Conservation (phyloP, 2,329 filamentous ascomycete genomes). For the Xylariomycetidae sp. region DNA sequence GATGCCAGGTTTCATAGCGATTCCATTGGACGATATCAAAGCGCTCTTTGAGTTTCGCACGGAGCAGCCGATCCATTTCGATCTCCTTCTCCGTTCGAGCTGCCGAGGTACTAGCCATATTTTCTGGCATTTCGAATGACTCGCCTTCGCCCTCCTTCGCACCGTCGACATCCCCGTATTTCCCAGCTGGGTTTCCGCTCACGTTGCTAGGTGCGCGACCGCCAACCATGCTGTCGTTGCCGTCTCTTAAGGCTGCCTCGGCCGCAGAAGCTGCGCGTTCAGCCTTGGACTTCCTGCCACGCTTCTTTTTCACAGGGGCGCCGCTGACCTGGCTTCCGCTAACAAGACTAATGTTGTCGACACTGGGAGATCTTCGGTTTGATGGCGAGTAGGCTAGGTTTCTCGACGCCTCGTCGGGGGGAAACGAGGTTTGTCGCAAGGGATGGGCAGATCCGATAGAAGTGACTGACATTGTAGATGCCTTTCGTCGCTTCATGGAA, state of each 20-base stretch:
- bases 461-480: conserved; percentile 56
- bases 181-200: conserved; percentile 35
- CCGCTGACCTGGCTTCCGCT: conserved; percentile 56
- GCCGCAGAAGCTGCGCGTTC: conserved; percentile 45
- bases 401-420: conserved; percentile 49
- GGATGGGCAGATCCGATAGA: conserved; percentile 56
- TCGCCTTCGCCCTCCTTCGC: conserved; percentile 53
- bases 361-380: conserved; percentile 59
- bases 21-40: conserved; percentile 64
- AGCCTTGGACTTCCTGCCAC: conserved; percentile 56
- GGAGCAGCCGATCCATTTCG: conserved; percentile 53
- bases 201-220: conserved; percentile 41
- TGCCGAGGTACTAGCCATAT: conserved; percentile 28
- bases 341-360: conserved; percentile 56
- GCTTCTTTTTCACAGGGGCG: conserved; percentile 51
- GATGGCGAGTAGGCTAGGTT: conserved; percentile 43
- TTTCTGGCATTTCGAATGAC: conserved; percentile 51
- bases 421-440: conserved; percentile 77
- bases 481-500: conserved; percentile 65
- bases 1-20: conserved; percentile 67
- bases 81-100: conserved; percentile 64
- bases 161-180: conserved; percentile 49
- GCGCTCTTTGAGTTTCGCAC: conserved; percentile 58
- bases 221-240: conserved; percentile 37
- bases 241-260: conserved; percentile 33